Evolutionary conservation across 176 grass and related monocot genomes (phyloP).

Genomic region (Juncus effusus): DNA sequence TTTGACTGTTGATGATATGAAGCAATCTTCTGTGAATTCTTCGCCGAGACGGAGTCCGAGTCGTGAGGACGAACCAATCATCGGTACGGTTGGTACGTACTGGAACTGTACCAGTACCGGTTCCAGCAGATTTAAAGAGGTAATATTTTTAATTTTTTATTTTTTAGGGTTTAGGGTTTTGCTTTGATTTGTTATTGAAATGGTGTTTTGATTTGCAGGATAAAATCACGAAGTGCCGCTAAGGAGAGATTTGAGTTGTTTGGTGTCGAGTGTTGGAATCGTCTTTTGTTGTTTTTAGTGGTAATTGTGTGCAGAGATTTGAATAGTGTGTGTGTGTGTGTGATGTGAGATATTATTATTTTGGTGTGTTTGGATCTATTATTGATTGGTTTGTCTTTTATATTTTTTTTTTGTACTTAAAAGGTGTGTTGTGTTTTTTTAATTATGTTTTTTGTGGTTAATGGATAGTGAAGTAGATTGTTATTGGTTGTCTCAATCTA

Average conservation of each 20-base stretch:
- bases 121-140: slow-evolving; percentile 25
- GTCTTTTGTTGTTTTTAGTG: neutral
- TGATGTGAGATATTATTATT: too few species aligned
- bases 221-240: slow-evolving; percentile 13
- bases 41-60: slow-evolving; percentile 55
- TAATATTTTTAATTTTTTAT: slow-evolving; percentile 11
- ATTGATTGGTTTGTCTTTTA: slow-evolving; percentile 24
- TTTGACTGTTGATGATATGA: slow-evolving; percentile 78
- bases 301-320: slow-evolving; percentile 23
- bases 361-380: neutral
- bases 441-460: too few species aligned
- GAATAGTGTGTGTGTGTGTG: neutral
- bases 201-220: slow-evolving; percentile 15
- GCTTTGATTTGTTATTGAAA: neutral
- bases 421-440: slow-evolving; percentile 10
- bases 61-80: slow-evolving; percentile 77
- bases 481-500: too few species aligned
- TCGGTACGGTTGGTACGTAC: slow-evolving; percentile 83
- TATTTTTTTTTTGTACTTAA: slow-evolving; percentile 30
- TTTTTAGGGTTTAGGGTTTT: neutral
- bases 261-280: neutral
- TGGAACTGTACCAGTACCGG: slow-evolving; percentile 46
- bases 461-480: too few species aligned
- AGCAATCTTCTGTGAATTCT: slow-evolving; percentile 67
- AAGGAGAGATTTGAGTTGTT: slow-evolving; percentile 4